Base-by-base conservation (phyloP, 495 filamentous ascomycete species). In the Glutinoglossum americanum region DNA sequence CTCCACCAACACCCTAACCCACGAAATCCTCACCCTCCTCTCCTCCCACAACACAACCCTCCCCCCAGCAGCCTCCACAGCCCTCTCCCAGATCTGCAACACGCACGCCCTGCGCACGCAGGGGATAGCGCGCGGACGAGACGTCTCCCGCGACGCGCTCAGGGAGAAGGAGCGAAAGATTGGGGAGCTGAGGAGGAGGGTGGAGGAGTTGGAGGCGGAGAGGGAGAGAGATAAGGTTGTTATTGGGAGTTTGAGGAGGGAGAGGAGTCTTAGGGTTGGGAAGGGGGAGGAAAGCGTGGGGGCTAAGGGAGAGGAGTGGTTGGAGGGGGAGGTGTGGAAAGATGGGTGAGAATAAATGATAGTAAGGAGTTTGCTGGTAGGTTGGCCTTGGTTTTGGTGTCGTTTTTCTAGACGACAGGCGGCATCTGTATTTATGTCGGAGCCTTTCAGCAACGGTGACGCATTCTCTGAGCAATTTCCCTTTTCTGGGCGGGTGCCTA, bases 311-410 rank as follows among this genome's bases (percentile, higher is more conserved):
- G 21, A 17, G 19, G n/a, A 2, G 49, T n/a, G 54, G 15, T n/a
- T 41, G 82, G 57, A 94, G 68, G 62, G 93, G 94, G 0, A 84
- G 85, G 33, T 87, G 89, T 66, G 89, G 94, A 21, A 81, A 70
- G 58, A 95, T 67, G n/a, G n/a, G n/a, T n/a, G n/a, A n/a, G n/a
- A n/a, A n/a, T n/a, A n/a, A n/a, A n/a, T n/a, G n/a, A n/a, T n/a
- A n/a, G n/a, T n/a, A n/a, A n/a, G n/a, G n/a, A n/a, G n/a, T n/a
- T n/a, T n/a, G n/a, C n/a, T n/a, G n/a, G n/a, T n/a, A n/a, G n/a
- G n/a, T n/a, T n/a, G n/a, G n/a, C n/a, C n/a, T n/a, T n/a, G n/a
- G n/a, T n/a, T n/a, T n/a, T n/a, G n/a, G n/a, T n/a, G n/a, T n/a
- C n/a, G n/a, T n/a, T n/a, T n/a, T n/a, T n/a, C n/a, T n/a, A n/a